Evolutionary conservation across 2,329 filamentous ascomycete genomes (phyloP).

Genomic region (Leptodontidium sp.): DNA sequence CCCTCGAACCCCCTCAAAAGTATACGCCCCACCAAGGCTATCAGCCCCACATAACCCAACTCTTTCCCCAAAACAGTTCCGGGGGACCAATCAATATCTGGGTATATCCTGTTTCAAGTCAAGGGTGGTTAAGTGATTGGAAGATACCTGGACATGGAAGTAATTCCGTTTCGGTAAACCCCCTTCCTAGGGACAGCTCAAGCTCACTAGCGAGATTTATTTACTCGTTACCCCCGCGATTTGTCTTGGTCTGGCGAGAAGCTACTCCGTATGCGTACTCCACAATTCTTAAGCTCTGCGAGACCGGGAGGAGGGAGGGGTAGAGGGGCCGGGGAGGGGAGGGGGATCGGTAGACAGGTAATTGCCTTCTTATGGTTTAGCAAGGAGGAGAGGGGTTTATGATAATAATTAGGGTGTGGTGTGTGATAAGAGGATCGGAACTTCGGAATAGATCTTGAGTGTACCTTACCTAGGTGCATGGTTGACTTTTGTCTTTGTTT

Average conservation of each 20-base stretch:
- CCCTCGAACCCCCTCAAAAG: neutral
- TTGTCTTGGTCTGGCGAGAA: neutral
- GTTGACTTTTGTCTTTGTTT: constrained; percentile 9
- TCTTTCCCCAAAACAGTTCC: neutral
- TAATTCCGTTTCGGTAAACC: constrained; percentile 3
- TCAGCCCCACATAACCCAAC: neutral
- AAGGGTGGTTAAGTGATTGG: too few relatives aligned
- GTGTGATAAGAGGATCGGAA: too few relatives aligned
- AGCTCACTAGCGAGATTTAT: too few relatives aligned
- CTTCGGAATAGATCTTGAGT: too few relatives aligned
- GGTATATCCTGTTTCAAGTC: too few relatives aligned
- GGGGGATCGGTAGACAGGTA: neutral
- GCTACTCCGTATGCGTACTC: too few relatives aligned
- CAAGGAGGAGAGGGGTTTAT: too few relatives aligned
- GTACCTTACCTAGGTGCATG: too few relatives aligned
- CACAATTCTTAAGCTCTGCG: too few relatives aligned
- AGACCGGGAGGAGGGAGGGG: too few relatives aligned
- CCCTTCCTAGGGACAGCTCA: neutral
- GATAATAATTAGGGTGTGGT: too few relatives aligned
- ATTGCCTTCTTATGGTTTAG: too few relatives aligned
- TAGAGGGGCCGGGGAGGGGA: neutral
- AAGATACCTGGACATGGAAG: neutral
- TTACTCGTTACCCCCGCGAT: neutral
- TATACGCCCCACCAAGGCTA: constrained; percentile 16
- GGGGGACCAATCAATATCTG: neutral